Evolutionary conservation across 1,284 basidiomycete species (phyloP).

Genomic region (Puccinia novopanici): DNA sequence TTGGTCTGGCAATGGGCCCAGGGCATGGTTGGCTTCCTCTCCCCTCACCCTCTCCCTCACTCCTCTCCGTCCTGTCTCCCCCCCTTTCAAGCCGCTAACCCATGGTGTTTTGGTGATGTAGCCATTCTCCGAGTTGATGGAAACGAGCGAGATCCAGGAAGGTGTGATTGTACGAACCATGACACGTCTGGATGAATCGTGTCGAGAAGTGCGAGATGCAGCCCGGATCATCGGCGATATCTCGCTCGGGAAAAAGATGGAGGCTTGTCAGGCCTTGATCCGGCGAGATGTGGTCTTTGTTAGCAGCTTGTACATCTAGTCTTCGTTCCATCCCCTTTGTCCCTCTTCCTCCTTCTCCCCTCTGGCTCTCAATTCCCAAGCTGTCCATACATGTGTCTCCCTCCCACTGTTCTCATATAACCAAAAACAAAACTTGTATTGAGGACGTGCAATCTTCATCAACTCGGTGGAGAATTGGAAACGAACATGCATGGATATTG

Average conservation of each 20-base stretch:
- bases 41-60: neutral
- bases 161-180: constrained; percentile 96
- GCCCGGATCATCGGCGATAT: constrained; percentile 96
- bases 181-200: constrained; percentile 93
- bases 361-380: too few species aligned
- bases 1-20: constrained; percentile 99
- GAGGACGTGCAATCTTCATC: too few species aligned
- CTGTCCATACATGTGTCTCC: too few species aligned
- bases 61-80: neutral
- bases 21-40: constrained; percentile 73
- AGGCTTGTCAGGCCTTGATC: constrained; percentile 86
- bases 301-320: constrained; percentile 53
- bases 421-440: too few species aligned
- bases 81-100: neutral
- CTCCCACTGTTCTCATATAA: too few species aligned
- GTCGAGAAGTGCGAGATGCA: constrained; percentile 92
- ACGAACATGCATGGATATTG: too few species aligned
- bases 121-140: constrained; percentile 93
- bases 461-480: too few species aligned
- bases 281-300: constrained; percentile 72
- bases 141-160: constrained; percentile 90
- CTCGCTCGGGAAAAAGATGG: constrained; percentile 95
- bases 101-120: constrained; percentile 58
- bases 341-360: too few species aligned
- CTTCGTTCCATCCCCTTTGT: neutral